Base-by-base conservation (phyloP, 202 grass and related monocot genomes). In the Setaria viridis region DNA sequence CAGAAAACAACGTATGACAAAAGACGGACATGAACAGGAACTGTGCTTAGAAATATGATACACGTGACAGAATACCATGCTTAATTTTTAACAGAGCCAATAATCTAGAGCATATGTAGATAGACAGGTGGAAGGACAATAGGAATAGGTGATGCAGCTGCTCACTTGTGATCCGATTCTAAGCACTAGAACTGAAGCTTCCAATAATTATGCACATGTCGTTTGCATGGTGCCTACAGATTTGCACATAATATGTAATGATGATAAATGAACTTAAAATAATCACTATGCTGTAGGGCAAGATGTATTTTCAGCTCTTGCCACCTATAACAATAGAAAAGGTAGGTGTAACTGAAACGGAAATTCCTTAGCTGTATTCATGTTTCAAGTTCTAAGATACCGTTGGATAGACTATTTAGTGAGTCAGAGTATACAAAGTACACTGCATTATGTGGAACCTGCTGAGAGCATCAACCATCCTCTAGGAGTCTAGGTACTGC, bases 181-280 rank as follows among this genome's bases (percentile, higher is more conserved):
- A 25, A 59, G 20, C 2, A 59, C n/a, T 59, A 21, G 20, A 2
- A 59, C 7, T 11, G 11, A 76, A 5, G 35, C 15, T 67, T 19
- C 34, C 73, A 76, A 58, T 19, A 60, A 60, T 77, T 11, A 82
- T 55, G 14, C 51, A 33, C 15, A 47, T 71, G 68, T 16, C 7
- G 17, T 25, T 25, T 60, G 39, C 17, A 71, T 58, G 25, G 37
- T 57, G 79, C 51, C 41, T 82, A 42, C 37, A 43, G 14, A 9
- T 25, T 55, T 81, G 35, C 20, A 16, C 20, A 67, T 20, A 35
- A 30, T 70, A 69, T 70, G 34, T 25, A 82, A 11, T 46, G 19
- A 7, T 0, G 49, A 43, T 1, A 45, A 37, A 3, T 60, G 51
- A 17, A 74, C 5, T 41, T 43, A n/a, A 73, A 80, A 71, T 37